Evolutionary conservation across 805 yeast species (phyloP).

Genomic region (Phaffomyces thermotolerans): DNA sequence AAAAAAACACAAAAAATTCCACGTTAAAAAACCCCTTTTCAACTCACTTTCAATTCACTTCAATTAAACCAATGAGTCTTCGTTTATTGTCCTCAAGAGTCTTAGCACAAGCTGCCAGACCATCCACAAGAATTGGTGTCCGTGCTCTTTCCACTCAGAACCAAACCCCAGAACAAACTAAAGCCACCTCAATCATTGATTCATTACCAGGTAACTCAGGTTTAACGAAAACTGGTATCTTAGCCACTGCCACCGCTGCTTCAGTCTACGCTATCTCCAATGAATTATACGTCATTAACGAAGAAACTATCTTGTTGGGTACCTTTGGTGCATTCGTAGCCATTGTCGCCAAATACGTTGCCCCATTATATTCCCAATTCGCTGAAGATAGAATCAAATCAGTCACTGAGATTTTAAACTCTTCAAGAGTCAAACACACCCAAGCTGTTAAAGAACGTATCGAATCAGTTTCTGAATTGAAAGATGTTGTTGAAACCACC

Average conservation of each 20-base stretch:
- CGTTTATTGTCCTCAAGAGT: constrained; percentile 25
- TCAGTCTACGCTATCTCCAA: constrained; percentile 90
- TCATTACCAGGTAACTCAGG: constrained; percentile 89
- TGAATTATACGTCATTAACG: constrained; percentile 88
- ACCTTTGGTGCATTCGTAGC: constrained; percentile 74
- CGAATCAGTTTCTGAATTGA: constrained; percentile 76
- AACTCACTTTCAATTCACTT: too few relatives aligned
- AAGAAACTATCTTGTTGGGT: constrained; percentile 79
- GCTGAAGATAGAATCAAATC: constrained; percentile 81
- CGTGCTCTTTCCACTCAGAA: constrained; percentile 60
- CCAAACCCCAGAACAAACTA: constrained; percentile 67
- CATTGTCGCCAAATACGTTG: constrained; percentile 76
- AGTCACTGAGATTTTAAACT: constrained; percentile 74
- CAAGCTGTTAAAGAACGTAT: constrained; percentile 91
- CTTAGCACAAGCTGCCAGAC: neutral
- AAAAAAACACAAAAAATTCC: too few relatives aligned
- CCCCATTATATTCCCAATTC: constrained; percentile 92
- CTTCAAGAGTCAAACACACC: constrained; percentile 85
- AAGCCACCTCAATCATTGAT: constrained; percentile 84
- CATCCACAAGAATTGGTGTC: constrained; percentile 35
- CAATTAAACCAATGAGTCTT: constrained; percentile 3
- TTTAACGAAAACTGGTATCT: constrained; percentile 87
- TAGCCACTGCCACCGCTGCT: constrained; percentile 94
- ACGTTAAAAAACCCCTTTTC: too few relatives aligned
- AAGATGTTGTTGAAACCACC: constrained; percentile 88